These are phyloP conservation scores for Phytophthora capsici DNA, from an alignment of 352 stramenopile species.

Conservation along the genomic window DNA sequence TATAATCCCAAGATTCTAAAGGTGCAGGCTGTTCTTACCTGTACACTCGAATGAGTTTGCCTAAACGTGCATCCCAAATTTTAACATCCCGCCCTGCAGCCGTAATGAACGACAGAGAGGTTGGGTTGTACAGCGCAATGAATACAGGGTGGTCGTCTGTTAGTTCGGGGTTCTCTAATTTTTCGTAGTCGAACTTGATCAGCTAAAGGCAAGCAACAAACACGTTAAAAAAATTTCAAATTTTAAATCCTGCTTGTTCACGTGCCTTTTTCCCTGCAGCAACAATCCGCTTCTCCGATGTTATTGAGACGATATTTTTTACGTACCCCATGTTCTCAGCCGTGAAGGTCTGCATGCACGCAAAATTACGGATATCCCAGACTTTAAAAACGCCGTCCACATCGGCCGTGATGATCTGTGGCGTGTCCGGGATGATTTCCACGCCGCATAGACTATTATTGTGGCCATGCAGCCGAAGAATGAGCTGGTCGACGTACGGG, in stretches of 20 bases:
- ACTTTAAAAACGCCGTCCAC: slow-evolving; percentile 88
- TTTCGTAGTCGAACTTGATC: slow-evolving; percentile 89
- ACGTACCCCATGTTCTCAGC: slow-evolving; percentile 73
- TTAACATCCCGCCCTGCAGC: slow-evolving; percentile 80
- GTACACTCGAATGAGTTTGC: slow-evolving; percentile 84
- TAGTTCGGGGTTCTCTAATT: slow-evolving; percentile 85
- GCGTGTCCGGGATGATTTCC: slow-evolving; percentile 86
- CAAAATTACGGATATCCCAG: slow-evolving; percentile 92
- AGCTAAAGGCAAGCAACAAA: slow-evolving; percentile 35
- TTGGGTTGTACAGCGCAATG: slow-evolving; percentile 84
- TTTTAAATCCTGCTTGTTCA: background rate
- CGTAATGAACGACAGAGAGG: slow-evolving; percentile 89
- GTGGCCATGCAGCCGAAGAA: slow-evolving; percentile 86
- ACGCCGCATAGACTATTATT: slow-evolving; percentile 87
- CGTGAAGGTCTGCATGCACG: slow-evolving; percentile 89
- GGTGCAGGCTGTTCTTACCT: slow-evolving; percentile 28
- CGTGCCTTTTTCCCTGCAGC: slow-evolving; percentile 74
- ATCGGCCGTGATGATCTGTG: slow-evolving; percentile 89
- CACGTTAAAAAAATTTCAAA: background rate
- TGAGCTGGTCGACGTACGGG: slow-evolving; percentile 90
- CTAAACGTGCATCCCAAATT: slow-evolving; percentile 88
- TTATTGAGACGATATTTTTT: slow-evolving; percentile 76
- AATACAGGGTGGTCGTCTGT: slow-evolving; percentile 88
- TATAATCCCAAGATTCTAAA: too few species aligned
- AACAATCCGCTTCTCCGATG: slow-evolving; percentile 77